Base-by-base conservation (phyloP, 768 basidiomycete species). In the Tylopilus sp. region DNA sequence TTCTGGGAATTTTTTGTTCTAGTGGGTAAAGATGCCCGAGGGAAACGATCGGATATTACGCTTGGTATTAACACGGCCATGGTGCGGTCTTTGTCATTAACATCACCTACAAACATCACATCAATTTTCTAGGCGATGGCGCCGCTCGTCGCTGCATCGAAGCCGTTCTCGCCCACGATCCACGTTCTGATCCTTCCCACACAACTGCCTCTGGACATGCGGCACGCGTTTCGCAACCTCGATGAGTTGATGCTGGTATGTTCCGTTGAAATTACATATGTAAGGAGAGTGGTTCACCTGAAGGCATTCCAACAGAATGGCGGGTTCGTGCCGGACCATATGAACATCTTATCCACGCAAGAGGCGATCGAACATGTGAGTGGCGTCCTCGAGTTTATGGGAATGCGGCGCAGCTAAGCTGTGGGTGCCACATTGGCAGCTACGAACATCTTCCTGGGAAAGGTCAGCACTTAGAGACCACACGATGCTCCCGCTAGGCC, bases 1-100 rank as follows among this genome's bases (percentile, higher is more conserved):
- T 71, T 83, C 19, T 89, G 89, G 82, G 91, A 93, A 69, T 72
- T 87, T 41, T 92, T 89, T 60, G 79, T 92, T 17, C 52, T 92
- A 26, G 83, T 93, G 14, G 86, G 87, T 13, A 73, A 71, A 44
- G 74, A 80, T 21, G 88, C 86, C n/a, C 78, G 88, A 47, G 78
- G 78, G 28, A 73, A 79, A 30, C 77, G 84, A 49, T 65, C 67
- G 44, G 78, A 83, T 44, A 90, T 92, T 48, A 76, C 73, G 41
- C 70, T 88, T 24, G 90, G 83, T 3, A 63, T 92, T 9, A 65
- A 75, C 44, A 63, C 80, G 31, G 84, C 84, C 4, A 75, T 70
- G 70, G 90, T 89, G 44, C 43, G 73, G 19, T 38, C 30, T 25
- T 25, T 19, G 26, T 53, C 26, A 16, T 12, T 50, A 11, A 24